Base-by-base conservation (phyloP, 2,329 filamentous ascomycete species). In the Xylariaceae sp. region DNA sequence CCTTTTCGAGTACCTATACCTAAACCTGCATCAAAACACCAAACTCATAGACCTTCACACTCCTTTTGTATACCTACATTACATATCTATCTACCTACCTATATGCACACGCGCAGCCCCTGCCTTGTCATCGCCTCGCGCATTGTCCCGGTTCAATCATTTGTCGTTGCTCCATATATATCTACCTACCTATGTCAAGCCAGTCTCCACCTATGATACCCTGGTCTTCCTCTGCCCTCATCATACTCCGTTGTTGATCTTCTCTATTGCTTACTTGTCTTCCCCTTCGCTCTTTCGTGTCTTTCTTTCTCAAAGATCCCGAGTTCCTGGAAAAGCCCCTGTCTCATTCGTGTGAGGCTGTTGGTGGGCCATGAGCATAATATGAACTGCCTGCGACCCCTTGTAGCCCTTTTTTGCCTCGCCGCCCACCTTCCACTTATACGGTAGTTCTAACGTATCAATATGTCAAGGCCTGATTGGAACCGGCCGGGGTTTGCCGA, bases 401-500 rank as follows among this genome's bases (percentile, higher is more conserved):
- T 58, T 49, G 56, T 48, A 49, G 60, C 51, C 47, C n/a, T 47
- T 39, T n/a, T 45, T 23, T 55, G 45, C 18, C 41, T 54, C 51
- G 39, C 44, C 17, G 17, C 13, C 51, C 54, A 34, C 51, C 39
- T 7, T 53, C 47, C 44, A 53, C 23, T 51, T 47, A 44, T 17
- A 41, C 34, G 15, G 15, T 41, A 51, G n/a, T 44, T 61, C 69
- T 71, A 71, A 72, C 64, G 45, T 55, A 62, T 59, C 62, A 66
- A 56, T 63, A 72, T 72, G 71, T 63, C 63, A 61, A 64, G 63
- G 37, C 51, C 63, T 10, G 63, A 64, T 60, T 64, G 63, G 63
- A 64, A 64, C 23, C 63, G 56, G 61, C 57, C 58, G 15, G 9
- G 56, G 35, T 35, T 51, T 18, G 52, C 56, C 45, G 63, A 65